These are phyloP conservation scores for Pezicula neosporulosa DNA, from an alignment of 2,329 filamentous ascomycete genomes.

Conservation along the genomic window DNA sequence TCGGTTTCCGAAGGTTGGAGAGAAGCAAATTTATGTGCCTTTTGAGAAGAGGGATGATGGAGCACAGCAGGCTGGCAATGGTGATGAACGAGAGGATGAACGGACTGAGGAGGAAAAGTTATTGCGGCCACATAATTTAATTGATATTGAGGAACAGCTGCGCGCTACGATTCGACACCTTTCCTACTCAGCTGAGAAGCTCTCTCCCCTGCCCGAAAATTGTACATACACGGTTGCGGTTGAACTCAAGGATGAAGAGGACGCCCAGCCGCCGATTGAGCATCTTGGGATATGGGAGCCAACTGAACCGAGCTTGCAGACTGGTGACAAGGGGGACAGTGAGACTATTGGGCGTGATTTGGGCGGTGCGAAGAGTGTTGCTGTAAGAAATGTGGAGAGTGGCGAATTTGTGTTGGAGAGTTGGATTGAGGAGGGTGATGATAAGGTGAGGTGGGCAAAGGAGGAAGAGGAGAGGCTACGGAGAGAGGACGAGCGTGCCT, in stretches of 20 bases:
- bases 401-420: slow-evolving; percentile 65
- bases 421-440: slow-evolving; percentile 62
- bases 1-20: slow-evolving; percentile 32
- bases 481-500: background rate
- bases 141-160: slow-evolving; percentile 65
- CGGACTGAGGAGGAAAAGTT: slow-evolving; percentile 3
- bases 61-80: slow-evolving; percentile 4
- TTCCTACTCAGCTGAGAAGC: slow-evolving; percentile 53
- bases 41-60: slow-evolving; percentile 23
- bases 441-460: slow-evolving; percentile 15
- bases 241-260: slow-evolving; percentile 61
- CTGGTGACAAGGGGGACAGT: slow-evolving; percentile 26
- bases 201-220: slow-evolving; percentile 54
- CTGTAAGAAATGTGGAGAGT: slow-evolving; percentile 59
- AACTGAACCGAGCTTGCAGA: slow-evolving; percentile 38
- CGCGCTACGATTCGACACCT: slow-evolving; percentile 64
- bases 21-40: slow-evolving; percentile 30
- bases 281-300: slow-evolving; percentile 61
- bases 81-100: slow-evolving; percentile 2
- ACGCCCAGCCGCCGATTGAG: slow-evolving; percentile 50
- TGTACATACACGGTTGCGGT: slow-evolving; percentile 77
- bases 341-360: slow-evolving; percentile 31
- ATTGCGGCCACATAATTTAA: slow-evolving; percentile 8
- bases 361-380: slow-evolving; percentile 52
- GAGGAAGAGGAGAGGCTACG: background rate